A percentile compares a stretch with the other conserved stretches of the same genome.
These are phyloP conservation scores for Pogostemon cablin DNA, from an alignment of 257 asterid species.

Conservation along the genomic window DNA sequence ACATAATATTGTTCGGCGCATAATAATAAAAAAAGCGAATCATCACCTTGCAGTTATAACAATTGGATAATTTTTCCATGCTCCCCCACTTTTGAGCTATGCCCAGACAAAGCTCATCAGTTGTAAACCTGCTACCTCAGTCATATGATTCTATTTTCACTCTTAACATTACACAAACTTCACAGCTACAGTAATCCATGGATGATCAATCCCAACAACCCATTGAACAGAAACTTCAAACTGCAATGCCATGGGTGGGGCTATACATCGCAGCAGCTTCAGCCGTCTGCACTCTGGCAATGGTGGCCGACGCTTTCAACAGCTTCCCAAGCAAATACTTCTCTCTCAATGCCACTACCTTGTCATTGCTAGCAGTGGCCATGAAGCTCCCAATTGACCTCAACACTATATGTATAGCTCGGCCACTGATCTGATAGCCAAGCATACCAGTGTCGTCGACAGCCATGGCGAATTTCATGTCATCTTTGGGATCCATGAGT, in stretches of 20 bases:
- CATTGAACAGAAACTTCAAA: conserved; percentile 11
- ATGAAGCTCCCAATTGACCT: conserved; percentile 45
- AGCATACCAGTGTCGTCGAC: conserved; percentile 23
- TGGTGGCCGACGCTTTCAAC: conserved; percentile 25
- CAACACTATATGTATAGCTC: conserved; percentile 7
- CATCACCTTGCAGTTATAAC: too few species aligned
- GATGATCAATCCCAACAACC: too few species aligned
- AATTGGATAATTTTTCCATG: too few species aligned
- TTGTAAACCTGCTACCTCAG: too few species aligned
- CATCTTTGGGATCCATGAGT: conserved; percentile 36
- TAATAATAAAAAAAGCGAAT: too few species aligned
- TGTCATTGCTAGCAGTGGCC: conserved; percentile 22
- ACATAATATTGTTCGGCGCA: too few species aligned
- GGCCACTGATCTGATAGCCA: background rate
- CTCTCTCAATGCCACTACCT: conserved; percentile 37
- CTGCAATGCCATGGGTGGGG: conserved; percentile 37
- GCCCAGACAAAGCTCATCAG: too few species aligned
- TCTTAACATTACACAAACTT: too few species aligned
- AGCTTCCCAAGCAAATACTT: conserved; percentile 41
- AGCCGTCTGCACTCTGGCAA: conserved; percentile 23
- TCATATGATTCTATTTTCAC: too few species aligned
- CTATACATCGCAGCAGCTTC: conserved; percentile 13
- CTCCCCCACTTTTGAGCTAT: too few species aligned
- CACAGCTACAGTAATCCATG: too few species aligned
- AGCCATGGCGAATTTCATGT: conserved; percentile 21